Conservation (phyloP, 495 filamentous ascomycete species). For the Penicillium lividum region DNA sequence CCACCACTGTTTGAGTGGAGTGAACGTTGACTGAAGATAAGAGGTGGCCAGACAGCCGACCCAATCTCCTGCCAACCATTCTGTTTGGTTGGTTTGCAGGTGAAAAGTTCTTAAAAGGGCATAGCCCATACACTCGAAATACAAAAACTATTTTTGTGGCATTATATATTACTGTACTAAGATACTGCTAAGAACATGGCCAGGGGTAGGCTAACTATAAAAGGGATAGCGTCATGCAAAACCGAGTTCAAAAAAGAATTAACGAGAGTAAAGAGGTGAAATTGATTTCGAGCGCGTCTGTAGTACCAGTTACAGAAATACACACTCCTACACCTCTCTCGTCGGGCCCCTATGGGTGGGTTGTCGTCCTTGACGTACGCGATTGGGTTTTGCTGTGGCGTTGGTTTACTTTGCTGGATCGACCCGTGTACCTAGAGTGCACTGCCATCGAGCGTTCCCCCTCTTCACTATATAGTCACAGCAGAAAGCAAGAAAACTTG, state of each 20-base stretch:
- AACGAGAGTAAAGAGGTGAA: conserved; percentile 5
- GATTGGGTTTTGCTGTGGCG: no score
- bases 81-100: conserved; percentile 9
- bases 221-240: conserved; percentile 4
- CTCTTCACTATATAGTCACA: no score
- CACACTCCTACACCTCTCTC: no score
- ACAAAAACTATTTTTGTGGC: conserved; percentile 6
- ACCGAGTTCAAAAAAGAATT: conserved; percentile 1
- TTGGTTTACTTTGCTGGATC: no score
- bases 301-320: no score
- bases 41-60: background rate
- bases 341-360: no score
- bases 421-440: no score
- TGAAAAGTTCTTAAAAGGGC: background rate
- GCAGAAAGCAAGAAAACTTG: no score
- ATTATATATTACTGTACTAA: conserved; percentile 6
- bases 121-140: background rate
- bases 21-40: background rate
- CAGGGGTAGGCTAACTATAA: conserved; percentile 1
- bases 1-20: background rate
- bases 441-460: no score
- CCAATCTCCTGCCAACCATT: background rate
- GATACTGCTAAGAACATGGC: conserved; percentile 5
- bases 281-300: conserved; percentile 12
- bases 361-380: no score